Evolutionary conservation across 805 yeast genomes (phyloP), one percentile per base, ranked within the genome.

Genomic region (Nakazawaea peltata): DNA sequence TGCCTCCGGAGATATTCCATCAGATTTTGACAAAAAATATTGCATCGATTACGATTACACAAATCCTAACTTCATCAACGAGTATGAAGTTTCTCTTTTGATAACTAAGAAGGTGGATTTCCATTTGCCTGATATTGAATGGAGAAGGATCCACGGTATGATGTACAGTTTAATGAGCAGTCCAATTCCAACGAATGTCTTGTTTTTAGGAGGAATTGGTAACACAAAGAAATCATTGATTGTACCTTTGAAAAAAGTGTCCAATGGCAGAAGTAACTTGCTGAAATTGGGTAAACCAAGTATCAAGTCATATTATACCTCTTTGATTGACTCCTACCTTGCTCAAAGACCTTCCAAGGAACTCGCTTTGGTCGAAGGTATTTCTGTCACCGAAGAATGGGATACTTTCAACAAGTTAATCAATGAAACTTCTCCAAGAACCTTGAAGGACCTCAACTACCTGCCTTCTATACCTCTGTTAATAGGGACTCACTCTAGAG

Each of bases 71-170:
- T 36, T 36, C 13, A n/a, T 11, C 26, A 37, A 37, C 22, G 41
- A 37, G 17, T 37, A 37, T 16, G 25, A 37, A 17, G 30, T 37
- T 11, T 37, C 41, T 13, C 33, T 37, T 22, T 26, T 28, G 30
- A 21, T 37, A 5, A 17, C 19, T 14, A 28, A 34, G 28, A 37
- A 37, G 25, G 29, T 32, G 16, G 41, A 37, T 28, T 30, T 33
- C 16, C 29, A 37, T 24, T 16, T 37, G 6, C 11, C 23, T 3
- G 40, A 32, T 17, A 30, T 37, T 8, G 37, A 37, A 11, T 37
- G 41, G 41, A 28, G 36, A 29, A 26, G 22, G 26, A 29, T 37
- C 18, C 26, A 37, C 22, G 41, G 36, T 16, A 37, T 37, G 41
- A 10, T 37, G 29, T 37, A 37, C 27, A 15, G 19, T 23, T 33